phyloP scores from a whole-genome alignment of 352 stramenopile species.

The Globisporangium lucens region DNA sequence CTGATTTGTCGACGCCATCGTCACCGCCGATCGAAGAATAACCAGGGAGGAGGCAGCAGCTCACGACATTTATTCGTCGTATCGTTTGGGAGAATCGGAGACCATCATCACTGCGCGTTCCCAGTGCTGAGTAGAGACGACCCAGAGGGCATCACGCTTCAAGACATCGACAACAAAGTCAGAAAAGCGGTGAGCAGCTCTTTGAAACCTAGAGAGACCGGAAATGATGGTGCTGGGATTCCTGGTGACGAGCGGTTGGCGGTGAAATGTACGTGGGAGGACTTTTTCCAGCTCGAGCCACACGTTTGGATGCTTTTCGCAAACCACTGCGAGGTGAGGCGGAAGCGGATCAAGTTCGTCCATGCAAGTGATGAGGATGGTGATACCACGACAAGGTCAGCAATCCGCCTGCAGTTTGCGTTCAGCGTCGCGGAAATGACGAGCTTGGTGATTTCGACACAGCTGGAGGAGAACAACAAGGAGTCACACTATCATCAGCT shows the following conservation, averaged over 20 bases:
- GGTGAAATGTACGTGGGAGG: constrained; percentile 21
- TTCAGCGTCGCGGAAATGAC: constrained; percentile 13
- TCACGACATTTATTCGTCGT: constrained; percentile 16
- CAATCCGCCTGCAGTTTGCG: constrained; percentile 11
- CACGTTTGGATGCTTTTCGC: constrained; percentile 25
- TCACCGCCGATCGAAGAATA: background rate
- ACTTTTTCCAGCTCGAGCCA: constrained; percentile 28
- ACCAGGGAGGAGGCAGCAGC: background rate
- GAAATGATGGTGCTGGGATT: background rate
- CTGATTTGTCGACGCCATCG: constrained; percentile 6
- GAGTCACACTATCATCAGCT: background rate
- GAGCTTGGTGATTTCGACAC: constrained; percentile 7
- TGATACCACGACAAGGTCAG: background rate
- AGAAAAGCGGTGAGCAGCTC: background rate
- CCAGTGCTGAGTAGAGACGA: background rate
- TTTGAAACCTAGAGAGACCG: background rate
- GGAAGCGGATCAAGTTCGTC: constrained; percentile 10
- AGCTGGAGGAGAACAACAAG: background rate
- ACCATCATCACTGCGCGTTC: constrained; percentile 30
- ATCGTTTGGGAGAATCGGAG: constrained; percentile 25
- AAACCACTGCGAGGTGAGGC: constrained; percentile 16
- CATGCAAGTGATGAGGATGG: background rate
- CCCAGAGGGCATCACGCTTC: constrained; percentile 5
- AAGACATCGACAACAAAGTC: background rate
- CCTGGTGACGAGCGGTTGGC: background rate